A percentile compares a stretch with the other conserved stretches of the same genome.
These are phyloP conservation scores for Quercus phellos DNA, from an alignment of 331 rosid species.

Conservation along the genomic window DNA sequence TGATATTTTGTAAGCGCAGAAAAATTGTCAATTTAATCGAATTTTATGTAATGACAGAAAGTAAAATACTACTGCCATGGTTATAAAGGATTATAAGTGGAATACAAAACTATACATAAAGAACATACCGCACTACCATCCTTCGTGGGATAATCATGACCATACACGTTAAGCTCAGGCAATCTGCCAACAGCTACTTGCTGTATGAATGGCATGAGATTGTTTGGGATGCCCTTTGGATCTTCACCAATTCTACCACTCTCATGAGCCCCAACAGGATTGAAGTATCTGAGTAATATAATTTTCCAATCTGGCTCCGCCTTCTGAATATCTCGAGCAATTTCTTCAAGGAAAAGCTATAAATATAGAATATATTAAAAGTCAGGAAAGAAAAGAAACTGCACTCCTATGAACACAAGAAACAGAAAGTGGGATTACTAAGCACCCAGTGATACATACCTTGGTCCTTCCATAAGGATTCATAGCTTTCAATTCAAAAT, in stretches of 20 bases:
- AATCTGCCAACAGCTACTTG: conserved; percentile 89
- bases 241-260: conserved; percentile 89
- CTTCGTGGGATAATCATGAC: conserved; percentile 75
- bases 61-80: not conserved
- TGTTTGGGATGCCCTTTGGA: conserved; percentile 87
- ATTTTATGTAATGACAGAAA: not conserved
- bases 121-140: conserved; percentile 78
- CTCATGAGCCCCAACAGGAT: conserved; percentile 90
- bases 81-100: not conserved
- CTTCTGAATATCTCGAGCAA: conserved; percentile 66
- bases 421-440: not conserved
- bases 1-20: not conserved
- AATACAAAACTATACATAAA: not conserved
- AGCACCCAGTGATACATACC: conserved; percentile 21
- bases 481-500: conserved; percentile 55
- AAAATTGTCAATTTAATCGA: not conserved
- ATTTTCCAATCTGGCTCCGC: conserved; percentile 82
- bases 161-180: conserved; percentile 73
- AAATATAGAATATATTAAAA: not conserved
- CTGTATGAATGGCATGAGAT: conserved; percentile 89
- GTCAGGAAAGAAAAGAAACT: conserved; percentile 16
- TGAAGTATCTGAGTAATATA: conserved; percentile 76
- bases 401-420: conserved; percentile 5
- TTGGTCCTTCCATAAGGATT: conserved; percentile 82
- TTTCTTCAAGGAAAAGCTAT: conserved; percentile 82